Base-by-base conservation (phyloP, 306 rosid genomes). In the Citrullus amarus region DNA sequence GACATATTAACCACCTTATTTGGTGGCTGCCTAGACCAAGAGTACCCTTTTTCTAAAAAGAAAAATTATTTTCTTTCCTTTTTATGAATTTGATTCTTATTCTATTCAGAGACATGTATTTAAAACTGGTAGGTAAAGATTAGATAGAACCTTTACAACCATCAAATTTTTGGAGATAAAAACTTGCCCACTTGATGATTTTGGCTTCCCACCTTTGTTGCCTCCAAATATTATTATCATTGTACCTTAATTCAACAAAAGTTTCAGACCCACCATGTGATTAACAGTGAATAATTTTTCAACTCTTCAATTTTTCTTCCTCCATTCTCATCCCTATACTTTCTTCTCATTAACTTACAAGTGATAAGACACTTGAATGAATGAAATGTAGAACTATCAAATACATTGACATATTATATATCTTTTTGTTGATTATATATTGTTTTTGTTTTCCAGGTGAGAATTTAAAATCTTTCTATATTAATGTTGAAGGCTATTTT, bases 1-100 rank as follows among this genome's bases (percentile, higher is more conserved):
- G 91, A 87, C 88, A 38, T 78, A 56, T 60, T 74, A 87, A 84
- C 84, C 65, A 77, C 84, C 71, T 53, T 60, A 79, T 56, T 66
- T 83, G 79, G 61, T 77, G 39, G 72, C 25, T 77, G 38, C 38
- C 3, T 44, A 55, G 22, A 16, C 38, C 3, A 28, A 55, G 22
- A 16, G 25, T 15, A 43, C 25, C 25, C 2, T 36, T 38, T 39
- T 41, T 70, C 18, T 70, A 3, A 70, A 70, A 69, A 70, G 56
- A 22, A 43, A 68, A 20, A 11, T 44, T 5, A 20, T 6, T 25
- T 70, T 13, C 17, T 46, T 46, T 46, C 39, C 32, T 43, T 22
- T 22, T 70, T 70, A 10, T 41, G 74, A 68, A 25, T 70, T n/a
- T 46, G 39, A 69, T 43, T 69, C 36, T 20, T 20, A 66, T 67